phyloP scores from a whole-genome alignment of 352 stramenopile species.

The Nothophytophthora sp. region DNA sequence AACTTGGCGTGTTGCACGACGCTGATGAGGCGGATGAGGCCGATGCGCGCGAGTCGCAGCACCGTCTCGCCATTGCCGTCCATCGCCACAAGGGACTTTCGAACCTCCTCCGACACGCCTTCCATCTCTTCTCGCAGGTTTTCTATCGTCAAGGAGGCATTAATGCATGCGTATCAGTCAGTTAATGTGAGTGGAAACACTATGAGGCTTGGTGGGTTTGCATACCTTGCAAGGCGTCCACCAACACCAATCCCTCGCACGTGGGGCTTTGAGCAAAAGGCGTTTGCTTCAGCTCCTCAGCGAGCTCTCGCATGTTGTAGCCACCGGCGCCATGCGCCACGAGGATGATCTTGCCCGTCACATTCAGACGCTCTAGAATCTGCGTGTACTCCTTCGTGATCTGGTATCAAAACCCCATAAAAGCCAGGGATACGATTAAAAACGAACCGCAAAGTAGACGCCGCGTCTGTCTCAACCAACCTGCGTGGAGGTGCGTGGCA shows the following conservation, averaged over 20 bases:
- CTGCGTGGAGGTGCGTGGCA: slow-evolving; percentile 54
- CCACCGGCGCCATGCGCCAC: slow-evolving; percentile 72
- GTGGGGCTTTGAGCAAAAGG: slow-evolving; percentile 12
- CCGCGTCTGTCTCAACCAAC: not conserved
- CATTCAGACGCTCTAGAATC: slow-evolving; percentile 57
- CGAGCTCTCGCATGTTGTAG: slow-evolving; percentile 80
- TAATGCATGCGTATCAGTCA: not conserved
- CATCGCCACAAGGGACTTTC: slow-evolving; percentile 53
- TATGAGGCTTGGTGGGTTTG: no score
- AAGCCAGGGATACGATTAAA: no score
- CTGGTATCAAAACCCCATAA: slow-evolving; percentile 13
- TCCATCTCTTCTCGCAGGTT: slow-evolving; percentile 61
- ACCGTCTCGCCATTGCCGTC: slow-evolving; percentile 69
- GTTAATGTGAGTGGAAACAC: no score
- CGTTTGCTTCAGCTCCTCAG: slow-evolving; percentile 37
- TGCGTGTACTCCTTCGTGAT: slow-evolving; percentile 67
- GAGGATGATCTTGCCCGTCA: slow-evolving; percentile 61
- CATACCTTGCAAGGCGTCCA: slow-evolving; percentile 64
- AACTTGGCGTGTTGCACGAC: slow-evolving; percentile 63
- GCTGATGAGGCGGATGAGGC: slow-evolving; percentile 71
- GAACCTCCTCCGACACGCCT: slow-evolving; percentile 57
- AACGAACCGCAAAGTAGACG: no score
- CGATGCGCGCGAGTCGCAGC: slow-evolving; percentile 48
- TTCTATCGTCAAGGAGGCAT: no score
- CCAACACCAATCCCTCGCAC: slow-evolving; percentile 69